Evolutionary conservation across 768 basidiomycete genomes (phyloP), one percentile per base, ranked within the genome.

Genomic region (Leccinum uliginosum): DNA sequence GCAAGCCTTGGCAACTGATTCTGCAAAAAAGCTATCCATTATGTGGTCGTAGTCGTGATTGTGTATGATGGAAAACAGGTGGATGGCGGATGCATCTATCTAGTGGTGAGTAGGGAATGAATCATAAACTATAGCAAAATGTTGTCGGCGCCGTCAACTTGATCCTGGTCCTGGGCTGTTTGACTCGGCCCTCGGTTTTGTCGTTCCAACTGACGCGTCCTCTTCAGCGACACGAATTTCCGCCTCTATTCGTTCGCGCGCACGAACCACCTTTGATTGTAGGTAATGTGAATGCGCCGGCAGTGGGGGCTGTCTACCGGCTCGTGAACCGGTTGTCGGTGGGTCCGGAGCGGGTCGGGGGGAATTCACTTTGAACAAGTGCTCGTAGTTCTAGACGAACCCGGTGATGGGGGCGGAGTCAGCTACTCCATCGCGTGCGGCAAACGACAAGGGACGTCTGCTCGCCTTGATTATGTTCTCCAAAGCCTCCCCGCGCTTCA

Each of bases 211-310:
- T n/a, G 54, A 48, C 5, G 6, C 60, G 17, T 69, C 65, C 55
- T 73, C 69, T 19, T 62, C 62, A 49, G 61, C 61, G 32, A 70
- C 58, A 59, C 71, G 72, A 65, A 70, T 57, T 78, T 99, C 96
- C 0, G 95, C 95, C 70, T 97, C 90, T 81, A 98, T 86, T 74
- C 97, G 85, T 75, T 98, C 94, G 54, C 86, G 82, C 19, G 97
- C 96, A 43, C 97, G 85, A 46, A 92, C 83, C n/a, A 99, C 92
- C 75, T 99, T 99, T 30, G 93, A 95, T 70, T 96, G 95, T 12
- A 98, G 79, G 73, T 98, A 98, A 73, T 94, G 91, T 34, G 93
- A 94, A 68, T 93, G 79, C 35, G 74, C 65, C 21, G 78, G 78
- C 26, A 71, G 75, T 23, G 73, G 62, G 5, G 73, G 68, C 23